These are phyloP conservation scores for Apiospora kogelbergensis DNA, from an alignment of 2,329 filamentous ascomycete species.

Conservation along the genomic window DNA sequence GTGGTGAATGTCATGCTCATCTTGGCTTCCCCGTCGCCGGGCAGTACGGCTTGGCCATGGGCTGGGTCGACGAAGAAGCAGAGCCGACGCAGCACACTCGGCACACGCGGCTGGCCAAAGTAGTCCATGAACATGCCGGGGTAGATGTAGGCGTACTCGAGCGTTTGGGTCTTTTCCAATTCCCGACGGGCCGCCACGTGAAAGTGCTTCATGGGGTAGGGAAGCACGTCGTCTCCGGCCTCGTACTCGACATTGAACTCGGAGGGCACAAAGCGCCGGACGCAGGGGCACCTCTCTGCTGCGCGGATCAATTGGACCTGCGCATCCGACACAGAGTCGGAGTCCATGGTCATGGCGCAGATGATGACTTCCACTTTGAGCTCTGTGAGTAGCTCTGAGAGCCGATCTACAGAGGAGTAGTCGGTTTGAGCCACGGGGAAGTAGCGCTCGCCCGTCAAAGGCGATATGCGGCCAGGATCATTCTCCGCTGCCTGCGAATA, in stretches of 20 bases:
- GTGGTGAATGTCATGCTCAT: slow-evolving; percentile 34
- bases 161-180: slow-evolving; percentile 28
- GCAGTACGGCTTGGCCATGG: slow-evolving; percentile 26
- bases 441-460: slow-evolving; percentile 22
- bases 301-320: slow-evolving; percentile 35
- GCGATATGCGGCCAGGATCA: slow-evolving; percentile 18
- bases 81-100: slow-evolving; percentile 26
- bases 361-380: slow-evolving; percentile 30
- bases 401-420: slow-evolving; percentile 25
- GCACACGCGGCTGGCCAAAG: slow-evolving; percentile 30
- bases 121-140: slow-evolving; percentile 39
- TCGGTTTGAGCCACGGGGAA: slow-evolving; percentile 26
- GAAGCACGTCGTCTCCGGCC: slow-evolving; percentile 30
- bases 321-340: slow-evolving; percentile 27
- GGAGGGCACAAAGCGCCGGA: slow-evolving; percentile 37
- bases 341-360: slow-evolving; percentile 33
- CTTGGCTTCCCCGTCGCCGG: slow-evolving; percentile 29
- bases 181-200: slow-evolving; percentile 27
- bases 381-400: slow-evolving; percentile 21
- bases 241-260: slow-evolving; percentile 40
- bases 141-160: slow-evolving; percentile 35
- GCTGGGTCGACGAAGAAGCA: slow-evolving; percentile 31
- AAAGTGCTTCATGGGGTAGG: slow-evolving; percentile 33
- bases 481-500: slow-evolving; percentile 14
- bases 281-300: slow-evolving; percentile 26